Conservation (phyloP, 1,284 basidiomycete genomes). For the Ustilago xerochloae region DNA sequence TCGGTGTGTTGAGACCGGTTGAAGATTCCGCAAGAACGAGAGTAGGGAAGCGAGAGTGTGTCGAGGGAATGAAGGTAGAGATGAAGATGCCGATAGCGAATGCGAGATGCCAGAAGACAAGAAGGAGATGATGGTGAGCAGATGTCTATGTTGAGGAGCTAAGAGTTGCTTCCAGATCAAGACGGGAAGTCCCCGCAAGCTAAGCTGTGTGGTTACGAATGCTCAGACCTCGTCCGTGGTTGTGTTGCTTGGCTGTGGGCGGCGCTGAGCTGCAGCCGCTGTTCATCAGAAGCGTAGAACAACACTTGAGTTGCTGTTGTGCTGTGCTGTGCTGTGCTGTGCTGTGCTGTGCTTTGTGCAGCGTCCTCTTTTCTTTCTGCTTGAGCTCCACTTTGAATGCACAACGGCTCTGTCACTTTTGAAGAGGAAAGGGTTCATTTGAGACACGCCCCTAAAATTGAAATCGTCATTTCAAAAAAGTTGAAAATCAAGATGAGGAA, state of each 20-base stretch:
- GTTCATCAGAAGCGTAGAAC: background rate
- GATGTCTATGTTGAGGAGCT: background rate
- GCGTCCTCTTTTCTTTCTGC: background rate
- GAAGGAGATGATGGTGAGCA: background rate
- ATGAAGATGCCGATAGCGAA: background rate
- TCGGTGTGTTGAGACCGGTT: background rate
- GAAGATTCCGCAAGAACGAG: background rate
- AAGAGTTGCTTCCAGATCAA: background rate
- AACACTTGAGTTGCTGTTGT: slow-evolving; percentile 6
- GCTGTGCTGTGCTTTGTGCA: background rate
- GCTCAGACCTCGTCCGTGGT: too few species aligned
- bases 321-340: background rate
- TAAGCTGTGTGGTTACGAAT: background rate
- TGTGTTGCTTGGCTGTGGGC: background rate
- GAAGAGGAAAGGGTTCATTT: slow-evolving; percentile 6
- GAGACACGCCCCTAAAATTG: slow-evolving; percentile 3
- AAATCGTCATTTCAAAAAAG: slow-evolving; percentile 5
- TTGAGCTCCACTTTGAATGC: too few species aligned
- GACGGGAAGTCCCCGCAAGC: background rate
- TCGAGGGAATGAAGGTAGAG: background rate
- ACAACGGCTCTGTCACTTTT: too few species aligned
- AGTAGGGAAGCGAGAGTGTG: background rate
- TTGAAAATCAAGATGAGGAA: background rate
- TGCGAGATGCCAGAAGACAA: background rate
- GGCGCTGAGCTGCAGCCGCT: background rate